Base-by-base conservation (phyloP, 1,284 basidiomycete genomes). In the Cutaneotrichosporon mucoides region DNA sequence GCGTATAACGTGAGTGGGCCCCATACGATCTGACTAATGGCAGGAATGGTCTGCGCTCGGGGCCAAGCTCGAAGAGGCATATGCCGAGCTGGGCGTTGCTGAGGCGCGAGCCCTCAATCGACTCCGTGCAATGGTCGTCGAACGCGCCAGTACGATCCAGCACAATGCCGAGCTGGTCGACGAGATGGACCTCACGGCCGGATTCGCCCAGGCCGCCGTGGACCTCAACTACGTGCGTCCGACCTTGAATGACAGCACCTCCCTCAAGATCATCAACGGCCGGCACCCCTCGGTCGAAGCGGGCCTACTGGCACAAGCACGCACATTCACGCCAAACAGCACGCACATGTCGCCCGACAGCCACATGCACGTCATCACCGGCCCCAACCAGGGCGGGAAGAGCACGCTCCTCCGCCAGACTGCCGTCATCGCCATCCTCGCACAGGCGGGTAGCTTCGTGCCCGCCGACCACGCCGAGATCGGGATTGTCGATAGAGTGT, bases 341-440 rank as follows among this genome's bases (percentile, higher is more conserved):
- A 82, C 92, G 12, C 65, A 79, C 15, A 82, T 96, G 73, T 78
- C 81, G 2, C 79, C 84, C 1, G 70, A 78, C 6, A 84, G 86
- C 9, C 85, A 84, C 33, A 70, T 97, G 4, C 81, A 86, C 60
- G 73, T 96, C 52, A 88, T 98, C 66, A 98, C 94, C 1, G 95
- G 95, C 0, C 95, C 95, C 0, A 98, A 98, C 71, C 97, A 97
- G 92, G 91, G 90, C 46, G 82, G 82, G 52, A 98, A 99, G 77
- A 94, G 90, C 1, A 98, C 95, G 0, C 83, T 91, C 38, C 82
- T 99, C 15, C 88, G 95, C 12, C 94, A 97, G 74, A 90, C 86
- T 0, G 96, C 95, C 4, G 81, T 99, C 34, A 88, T 97, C 54
- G 82, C 88, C 7, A 89, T 99, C 60, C 82, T 99, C 2, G 95